phyloP scores from a whole-genome alignment of 2,329 filamentous ascomycete genomes.

The Triangularia verruculosa region DNA sequence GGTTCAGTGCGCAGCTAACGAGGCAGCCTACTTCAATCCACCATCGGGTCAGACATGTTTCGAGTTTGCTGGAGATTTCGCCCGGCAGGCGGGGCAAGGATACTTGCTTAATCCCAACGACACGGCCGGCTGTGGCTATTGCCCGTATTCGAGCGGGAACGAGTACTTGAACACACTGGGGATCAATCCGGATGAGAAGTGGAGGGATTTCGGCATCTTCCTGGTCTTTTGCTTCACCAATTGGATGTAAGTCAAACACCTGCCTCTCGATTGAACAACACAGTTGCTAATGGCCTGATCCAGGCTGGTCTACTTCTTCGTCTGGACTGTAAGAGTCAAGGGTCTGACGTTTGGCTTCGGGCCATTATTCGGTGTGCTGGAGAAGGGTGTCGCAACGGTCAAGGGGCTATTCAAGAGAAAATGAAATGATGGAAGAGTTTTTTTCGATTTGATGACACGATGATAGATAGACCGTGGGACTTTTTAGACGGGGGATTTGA shows the following conservation, averaged over 20 bases:
- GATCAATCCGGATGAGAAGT: constrained; percentile 58
- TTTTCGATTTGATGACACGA: background rate
- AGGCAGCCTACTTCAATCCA: constrained; percentile 59
- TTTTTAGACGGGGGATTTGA: background rate
- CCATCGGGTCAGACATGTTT: constrained; percentile 60
- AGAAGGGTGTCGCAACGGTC: constrained; percentile 10
- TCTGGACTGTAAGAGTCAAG: constrained; percentile 31
- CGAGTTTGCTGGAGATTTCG: constrained; percentile 55
- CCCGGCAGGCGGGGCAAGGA: constrained; percentile 49
- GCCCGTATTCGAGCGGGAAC: constrained; percentile 59
- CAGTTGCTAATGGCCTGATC: background rate
- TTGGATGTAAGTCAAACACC: constrained; percentile 38
- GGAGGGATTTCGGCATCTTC: constrained; percentile 65
- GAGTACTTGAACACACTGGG: constrained; percentile 59
- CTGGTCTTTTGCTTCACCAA: constrained; percentile 64
- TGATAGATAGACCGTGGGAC: background rate
- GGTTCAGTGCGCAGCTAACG: constrained; percentile 52
- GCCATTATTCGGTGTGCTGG: constrained; percentile 19
- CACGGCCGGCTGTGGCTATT: constrained; percentile 63
- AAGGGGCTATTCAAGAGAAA: constrained; percentile 21
- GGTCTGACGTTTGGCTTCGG: constrained; percentile 31
- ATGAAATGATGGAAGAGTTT: background rate
- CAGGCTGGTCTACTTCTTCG: constrained; percentile 32
- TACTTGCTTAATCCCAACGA: constrained; percentile 59
- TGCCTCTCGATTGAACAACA: background rate